phyloP scores from a whole-genome alignment of 306 rosid genomes.

The Quercus robur region DNA sequence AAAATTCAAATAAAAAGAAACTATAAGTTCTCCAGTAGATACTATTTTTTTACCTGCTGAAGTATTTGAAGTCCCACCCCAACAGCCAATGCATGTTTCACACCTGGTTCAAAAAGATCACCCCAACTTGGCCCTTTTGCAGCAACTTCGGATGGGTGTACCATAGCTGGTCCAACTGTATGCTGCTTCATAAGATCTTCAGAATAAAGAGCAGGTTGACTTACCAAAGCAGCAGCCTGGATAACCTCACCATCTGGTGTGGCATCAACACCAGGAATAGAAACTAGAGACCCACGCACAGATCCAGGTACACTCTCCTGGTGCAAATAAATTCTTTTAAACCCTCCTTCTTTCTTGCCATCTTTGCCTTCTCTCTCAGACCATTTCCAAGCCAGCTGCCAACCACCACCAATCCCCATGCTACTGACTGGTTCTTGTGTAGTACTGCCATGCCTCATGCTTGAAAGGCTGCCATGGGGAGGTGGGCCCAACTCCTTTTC shows the following conservation, averaged over 20 bases:
- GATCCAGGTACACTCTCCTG: constrained; percentile 79
- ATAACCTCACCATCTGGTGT: constrained; percentile 52
- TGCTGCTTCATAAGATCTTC: constrained; percentile 57
- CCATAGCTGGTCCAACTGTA: constrained; percentile 74
- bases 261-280: constrained; percentile 66
- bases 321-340: constrained; percentile 83
- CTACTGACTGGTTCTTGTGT: constrained; percentile 58
- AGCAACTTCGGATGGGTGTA: constrained; percentile 34
- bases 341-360: constrained; percentile 82
- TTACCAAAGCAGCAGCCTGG: constrained; percentile 80
- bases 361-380: constrained; percentile 69
- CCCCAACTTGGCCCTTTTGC: constrained; percentile 47
- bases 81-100: constrained; percentile 73
- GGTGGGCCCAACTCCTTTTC: constrained; percentile 69
- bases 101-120: constrained; percentile 80
- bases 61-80: constrained; percentile 92
- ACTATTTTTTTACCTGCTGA: constrained; percentile 67
- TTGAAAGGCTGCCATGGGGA: constrained; percentile 61
- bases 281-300: constrained; percentile 72
- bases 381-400: constrained; percentile 99
- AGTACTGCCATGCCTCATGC: constrained; percentile 60
- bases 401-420: constrained; percentile 91
- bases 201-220: constrained; percentile 53
- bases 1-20: neutral
- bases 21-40: neutral